phyloP scores from a whole-genome alignment of 2,329 filamentous ascomycete species.

The Aureobasidium sp. region DNA sequence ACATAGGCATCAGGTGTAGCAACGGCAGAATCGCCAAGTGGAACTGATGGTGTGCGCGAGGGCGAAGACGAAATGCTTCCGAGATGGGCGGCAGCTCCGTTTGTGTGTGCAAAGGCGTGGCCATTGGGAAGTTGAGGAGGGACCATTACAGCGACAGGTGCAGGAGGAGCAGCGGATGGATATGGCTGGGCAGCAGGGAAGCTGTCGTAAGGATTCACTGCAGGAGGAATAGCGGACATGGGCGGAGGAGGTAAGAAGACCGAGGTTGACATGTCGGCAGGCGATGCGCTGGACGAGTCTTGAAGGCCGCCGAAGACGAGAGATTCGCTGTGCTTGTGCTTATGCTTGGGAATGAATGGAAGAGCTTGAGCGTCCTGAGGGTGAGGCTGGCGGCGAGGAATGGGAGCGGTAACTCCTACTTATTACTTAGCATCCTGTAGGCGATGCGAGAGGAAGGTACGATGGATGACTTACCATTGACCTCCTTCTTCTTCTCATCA shows the following conservation, averaged over 20 bases:
- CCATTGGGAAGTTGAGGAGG: neutral
- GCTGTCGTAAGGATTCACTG: neutral
- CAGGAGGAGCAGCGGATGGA: neutral
- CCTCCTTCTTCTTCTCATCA: neutral
- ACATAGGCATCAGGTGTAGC: neutral
- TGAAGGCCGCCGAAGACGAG: conserved; percentile 26
- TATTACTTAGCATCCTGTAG: neutral
- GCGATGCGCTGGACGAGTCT: conserved; percentile 27
- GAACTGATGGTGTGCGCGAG: neutral
- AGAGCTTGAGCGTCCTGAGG: conserved; percentile 6
- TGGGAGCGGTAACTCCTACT: neutral
- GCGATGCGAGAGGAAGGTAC: neutral
- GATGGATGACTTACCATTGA: neutral
- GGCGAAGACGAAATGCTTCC: neutral
- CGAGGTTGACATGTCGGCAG: conserved; percentile 11
- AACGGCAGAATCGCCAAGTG: neutral
- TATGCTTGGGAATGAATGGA: conserved; percentile 6
- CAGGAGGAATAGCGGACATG: neutral
- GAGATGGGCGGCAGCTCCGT: neutral
- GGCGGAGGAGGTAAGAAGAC: neutral
- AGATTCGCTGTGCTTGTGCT: neutral
- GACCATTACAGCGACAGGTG: neutral
- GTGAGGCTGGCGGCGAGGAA: neutral
- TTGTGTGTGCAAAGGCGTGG: neutral
- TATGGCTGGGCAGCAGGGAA: neutral